Conservation (phyloP, 2,329 filamentous ascomycete genomes). For the Colletotrichum orchidophilum region DNA sequence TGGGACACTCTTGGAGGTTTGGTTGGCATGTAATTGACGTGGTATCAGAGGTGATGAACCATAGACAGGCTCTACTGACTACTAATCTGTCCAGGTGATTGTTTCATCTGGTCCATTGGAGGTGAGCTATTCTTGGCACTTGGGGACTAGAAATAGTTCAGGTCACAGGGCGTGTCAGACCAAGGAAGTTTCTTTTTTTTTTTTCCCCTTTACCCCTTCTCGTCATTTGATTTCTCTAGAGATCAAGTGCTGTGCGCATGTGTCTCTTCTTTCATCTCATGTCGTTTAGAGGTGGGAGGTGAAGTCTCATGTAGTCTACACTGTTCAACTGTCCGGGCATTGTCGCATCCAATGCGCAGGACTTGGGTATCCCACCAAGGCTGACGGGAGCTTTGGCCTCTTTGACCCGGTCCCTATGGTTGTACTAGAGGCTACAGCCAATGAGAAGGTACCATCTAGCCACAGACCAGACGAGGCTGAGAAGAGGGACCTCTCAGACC, state of each 20-base stretch:
- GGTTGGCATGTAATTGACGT: background rate
- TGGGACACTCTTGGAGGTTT: background rate
- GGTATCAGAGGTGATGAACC: background rate
- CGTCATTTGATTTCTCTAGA: too few relatives aligned
- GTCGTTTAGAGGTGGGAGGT: background rate
- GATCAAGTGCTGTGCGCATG: background rate
- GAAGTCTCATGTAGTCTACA: background rate
- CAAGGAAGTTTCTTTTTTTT: background rate
- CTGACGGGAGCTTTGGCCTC: background rate
- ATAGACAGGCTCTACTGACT: background rate
- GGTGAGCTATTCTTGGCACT: background rate
- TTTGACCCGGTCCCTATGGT: background rate
- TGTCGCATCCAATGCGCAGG: background rate
- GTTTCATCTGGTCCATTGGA: conserved; percentile 6
- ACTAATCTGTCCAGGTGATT: background rate
- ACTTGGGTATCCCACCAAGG: conserved; percentile 4
- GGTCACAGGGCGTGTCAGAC: background rate
- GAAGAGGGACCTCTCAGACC: background rate
- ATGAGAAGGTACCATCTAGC: background rate
- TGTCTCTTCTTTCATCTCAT: background rate
- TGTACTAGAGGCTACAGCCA: background rate
- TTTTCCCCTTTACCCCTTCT: too few relatives aligned
- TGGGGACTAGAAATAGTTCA: background rate
- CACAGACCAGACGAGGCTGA: background rate
- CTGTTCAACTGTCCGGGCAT: background rate